Conservation (phyloP, 257 asterid species). For the Nyctanthes arbortristis region DNA sequence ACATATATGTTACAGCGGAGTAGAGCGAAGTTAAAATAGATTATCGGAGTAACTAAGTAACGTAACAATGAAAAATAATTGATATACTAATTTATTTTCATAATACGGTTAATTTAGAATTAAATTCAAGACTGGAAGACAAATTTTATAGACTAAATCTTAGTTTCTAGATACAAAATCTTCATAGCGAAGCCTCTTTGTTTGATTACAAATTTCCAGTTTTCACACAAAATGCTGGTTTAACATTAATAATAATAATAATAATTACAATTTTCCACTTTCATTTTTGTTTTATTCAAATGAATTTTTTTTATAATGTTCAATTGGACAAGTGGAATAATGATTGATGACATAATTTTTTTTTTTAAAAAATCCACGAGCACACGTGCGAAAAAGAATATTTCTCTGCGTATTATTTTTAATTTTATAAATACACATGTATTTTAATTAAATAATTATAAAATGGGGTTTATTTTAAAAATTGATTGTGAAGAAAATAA, state of each 20-base stretch:
- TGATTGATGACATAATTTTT: neutral
- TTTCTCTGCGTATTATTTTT: neutral
- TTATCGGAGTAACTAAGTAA: too few relatives aligned
- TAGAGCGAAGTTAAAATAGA: too few relatives aligned
- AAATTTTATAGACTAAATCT: neutral
- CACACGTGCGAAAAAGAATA: too few relatives aligned
- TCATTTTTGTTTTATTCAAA: neutral
- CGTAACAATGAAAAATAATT: too few relatives aligned
- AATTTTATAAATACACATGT: neutral
- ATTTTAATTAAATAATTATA: neutral
- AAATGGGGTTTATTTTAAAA: neutral
- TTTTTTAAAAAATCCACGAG: too few relatives aligned
- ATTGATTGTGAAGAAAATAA: neutral
- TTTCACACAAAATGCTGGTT: neutral
- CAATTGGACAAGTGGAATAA: neutral
- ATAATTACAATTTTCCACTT: neutral
- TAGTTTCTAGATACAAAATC: neutral
- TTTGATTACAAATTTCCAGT: neutral
- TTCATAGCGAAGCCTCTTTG: neutral
- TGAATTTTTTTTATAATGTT: neutral
- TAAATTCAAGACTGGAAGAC: too few relatives aligned
- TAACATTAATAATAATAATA: neutral
- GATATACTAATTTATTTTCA: too few relatives aligned
- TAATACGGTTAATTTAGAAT: too few relatives aligned
- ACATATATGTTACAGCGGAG: too few relatives aligned